Conservation (phyloP, 2,329 filamentous ascomycete genomes). For the Nannizziopsis barbatae region DNA sequence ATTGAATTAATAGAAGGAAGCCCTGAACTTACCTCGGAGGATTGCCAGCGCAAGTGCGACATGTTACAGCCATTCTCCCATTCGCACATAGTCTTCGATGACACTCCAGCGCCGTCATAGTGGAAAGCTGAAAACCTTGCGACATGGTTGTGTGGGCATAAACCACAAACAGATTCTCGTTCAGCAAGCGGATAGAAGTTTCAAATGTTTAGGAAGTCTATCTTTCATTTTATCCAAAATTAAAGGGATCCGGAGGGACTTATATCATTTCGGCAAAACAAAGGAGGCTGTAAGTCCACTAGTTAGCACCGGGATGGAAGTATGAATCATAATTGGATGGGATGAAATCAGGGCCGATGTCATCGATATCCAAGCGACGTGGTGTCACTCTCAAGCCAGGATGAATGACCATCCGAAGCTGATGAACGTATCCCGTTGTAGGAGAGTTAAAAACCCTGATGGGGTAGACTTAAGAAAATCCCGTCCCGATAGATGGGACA, state of each 20-base stretch:
- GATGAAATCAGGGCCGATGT: too few relatives aligned
- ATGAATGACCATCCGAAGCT: neutral
- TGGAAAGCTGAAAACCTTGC: too few relatives aligned
- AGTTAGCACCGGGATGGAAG: too few relatives aligned
- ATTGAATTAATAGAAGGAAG: neutral
- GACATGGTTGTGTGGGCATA: too few relatives aligned
- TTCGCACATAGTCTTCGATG: constrained; percentile 23
- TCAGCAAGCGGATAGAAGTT: too few relatives aligned
- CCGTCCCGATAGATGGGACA: neutral
- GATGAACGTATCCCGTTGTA: neutral
- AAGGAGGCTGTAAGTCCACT: too few relatives aligned
- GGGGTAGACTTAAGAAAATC: neutral
- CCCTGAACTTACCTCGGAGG: constrained; percentile 24
- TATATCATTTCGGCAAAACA: too few relatives aligned
- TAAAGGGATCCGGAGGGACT: too few relatives aligned
- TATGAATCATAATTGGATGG: too few relatives aligned
- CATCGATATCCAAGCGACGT: neutral
- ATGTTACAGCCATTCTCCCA: constrained; percentile 26
- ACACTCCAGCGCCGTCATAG: neutral
- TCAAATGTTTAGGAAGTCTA: too few relatives aligned
- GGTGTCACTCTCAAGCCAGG: constrained; percentile 1
- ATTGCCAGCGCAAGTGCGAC: constrained; percentile 29
- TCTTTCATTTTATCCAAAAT: too few relatives aligned
- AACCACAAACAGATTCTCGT: too few relatives aligned
- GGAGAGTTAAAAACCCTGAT: neutral